These are phyloP conservation scores for Pseudophaeomoniella oleicola DNA, from an alignment of 2,329 filamentous ascomycete species.

Conservation along the genomic window DNA sequence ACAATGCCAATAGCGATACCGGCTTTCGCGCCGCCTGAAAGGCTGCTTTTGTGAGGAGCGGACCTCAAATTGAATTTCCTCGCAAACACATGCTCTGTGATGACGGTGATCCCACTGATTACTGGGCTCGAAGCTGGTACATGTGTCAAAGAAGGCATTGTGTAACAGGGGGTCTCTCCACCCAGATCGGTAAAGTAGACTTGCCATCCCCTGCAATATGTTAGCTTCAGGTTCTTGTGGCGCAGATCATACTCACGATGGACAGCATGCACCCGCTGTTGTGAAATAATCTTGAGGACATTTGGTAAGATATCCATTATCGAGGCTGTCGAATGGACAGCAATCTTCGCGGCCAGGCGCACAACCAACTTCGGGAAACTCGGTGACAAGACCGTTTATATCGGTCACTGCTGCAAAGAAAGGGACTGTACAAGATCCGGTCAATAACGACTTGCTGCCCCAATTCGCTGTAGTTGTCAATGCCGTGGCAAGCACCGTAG, in stretches of 20 bases:
- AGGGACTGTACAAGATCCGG: slow-evolving; percentile 12
- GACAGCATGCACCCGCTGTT: slow-evolving; percentile 12
- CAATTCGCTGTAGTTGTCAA: slow-evolving; percentile 8
- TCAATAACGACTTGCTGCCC: slow-evolving; percentile 9
- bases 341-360: slow-evolving; percentile 8
- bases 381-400: slow-evolving; percentile 4
- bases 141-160: slow-evolving; percentile 6
- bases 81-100: slow-evolving; percentile 13
- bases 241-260: slow-evolving; percentile 7
- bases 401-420: slow-evolving; percentile 11
- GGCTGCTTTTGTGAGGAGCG: slow-evolving; percentile 1
- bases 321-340: slow-evolving; percentile 9
- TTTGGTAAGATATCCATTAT: slow-evolving; percentile 8
- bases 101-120: slow-evolving; percentile 7
- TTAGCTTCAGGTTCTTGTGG: slow-evolving; percentile 3
- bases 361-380: slow-evolving; percentile 12
- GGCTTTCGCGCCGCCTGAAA: slow-evolving; percentile 9
- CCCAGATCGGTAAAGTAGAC: slow-evolving; percentile 12
- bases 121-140: slow-evolving; percentile 11
- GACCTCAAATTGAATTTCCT: slow-evolving; percentile 8
- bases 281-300: slow-evolving; percentile 14
- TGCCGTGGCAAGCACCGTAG: slow-evolving; percentile 4
- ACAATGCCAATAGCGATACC: slow-evolving; percentile 9
- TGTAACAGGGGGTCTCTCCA: slow-evolving; percentile 12
- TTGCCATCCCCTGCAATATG: slow-evolving; percentile 10